Evolutionary conservation across 441 rosid species (phyloP), one percentile per base, ranked within the genome.

Genomic region (Raphanus hybrid): DNA sequence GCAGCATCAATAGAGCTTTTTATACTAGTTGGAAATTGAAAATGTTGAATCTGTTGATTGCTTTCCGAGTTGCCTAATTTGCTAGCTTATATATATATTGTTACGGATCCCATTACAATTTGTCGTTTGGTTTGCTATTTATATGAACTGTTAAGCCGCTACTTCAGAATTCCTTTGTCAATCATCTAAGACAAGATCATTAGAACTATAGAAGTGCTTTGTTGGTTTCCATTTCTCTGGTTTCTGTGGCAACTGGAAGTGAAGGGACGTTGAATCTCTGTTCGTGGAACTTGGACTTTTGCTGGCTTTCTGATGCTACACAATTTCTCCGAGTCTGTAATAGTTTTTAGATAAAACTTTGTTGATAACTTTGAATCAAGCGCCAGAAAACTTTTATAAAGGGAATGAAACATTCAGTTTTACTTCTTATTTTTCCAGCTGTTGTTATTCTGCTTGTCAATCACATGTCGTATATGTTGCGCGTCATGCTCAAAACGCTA

Each of bases 171-270:
- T 66, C 41, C 73, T 37, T 74, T 18, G 67, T 75, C 70, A 63
- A 34, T 64, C 43, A 64, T 64, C 43, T 64, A 45, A 70, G 82
- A 80, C 79, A 29, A 59, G 15, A 52, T 75, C 16, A 39, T 66
- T 58, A 82, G 81, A 85, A 62, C 70, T 79, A 63, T 26, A 63
- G 83, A 84, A 85, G 82, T 83, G 82, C 61, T 82, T 23, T 81
- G 86, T 80, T 86, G 83, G 85, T 84, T 80, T 74, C 83, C 66
- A 34, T 67, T 8, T 84, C 86, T 79, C 87, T 86, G 86, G 73
- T 74, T 78, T 23, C 58, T 63, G 79, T 80, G 80, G 82, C 85
- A 82, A 34, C 74, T 55, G 18, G 29, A 67, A 76, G 78, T 65
- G 68, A 69, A 75, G 78, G 63, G 74, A 54, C 43, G 64, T 35